Evolutionary conservation across 371 early-diverging fungal genomes (phyloP).

Genomic region (Furculomyces boomerangus): DNA sequence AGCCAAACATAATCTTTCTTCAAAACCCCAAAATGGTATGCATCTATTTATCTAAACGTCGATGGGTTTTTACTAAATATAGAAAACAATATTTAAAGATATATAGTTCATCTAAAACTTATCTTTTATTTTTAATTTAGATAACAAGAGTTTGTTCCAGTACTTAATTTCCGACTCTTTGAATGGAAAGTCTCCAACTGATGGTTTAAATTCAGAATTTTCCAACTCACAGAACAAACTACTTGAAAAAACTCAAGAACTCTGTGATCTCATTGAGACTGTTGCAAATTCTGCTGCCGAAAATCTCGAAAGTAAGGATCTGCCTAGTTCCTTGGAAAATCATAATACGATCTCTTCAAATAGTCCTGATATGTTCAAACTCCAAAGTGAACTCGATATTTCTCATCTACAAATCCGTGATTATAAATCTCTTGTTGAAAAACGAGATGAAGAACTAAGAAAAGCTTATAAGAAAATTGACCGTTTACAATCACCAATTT

Average conservation of each 20-base stretch:
- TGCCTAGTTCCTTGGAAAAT: neutral
- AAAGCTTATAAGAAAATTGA: slow-evolving; percentile 16
- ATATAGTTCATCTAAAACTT: neutral
- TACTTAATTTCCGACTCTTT: neutral
- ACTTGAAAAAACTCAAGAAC: neutral
- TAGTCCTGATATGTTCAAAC: slow-evolving; percentile 8
- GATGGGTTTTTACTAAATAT: too few species aligned
- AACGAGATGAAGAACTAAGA: slow-evolving; percentile 18
- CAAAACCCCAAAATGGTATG: too few species aligned
- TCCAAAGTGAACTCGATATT: slow-evolving; percentile 12
- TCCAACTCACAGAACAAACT: neutral
- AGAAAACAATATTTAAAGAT: too few species aligned
- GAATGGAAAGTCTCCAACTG: neutral
- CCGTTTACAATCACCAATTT: slow-evolving; percentile 12
- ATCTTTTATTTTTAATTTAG: neutral
- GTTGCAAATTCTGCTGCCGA: slow-evolving; percentile 4
- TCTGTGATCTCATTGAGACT: neutral
- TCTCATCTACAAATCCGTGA: slow-evolving; percentile 13
- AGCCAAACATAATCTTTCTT: too few species aligned
- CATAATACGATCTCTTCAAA: neutral
- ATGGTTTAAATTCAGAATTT: neutral
- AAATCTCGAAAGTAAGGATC: neutral
- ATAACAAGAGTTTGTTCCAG: neutral
- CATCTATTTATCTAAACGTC: too few species aligned
- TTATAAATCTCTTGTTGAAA: slow-evolving; percentile 21